Evolutionary conservation across 768 basidiomycete genomes (phyloP).

Genomic region (Gyrodon lividus): DNA sequence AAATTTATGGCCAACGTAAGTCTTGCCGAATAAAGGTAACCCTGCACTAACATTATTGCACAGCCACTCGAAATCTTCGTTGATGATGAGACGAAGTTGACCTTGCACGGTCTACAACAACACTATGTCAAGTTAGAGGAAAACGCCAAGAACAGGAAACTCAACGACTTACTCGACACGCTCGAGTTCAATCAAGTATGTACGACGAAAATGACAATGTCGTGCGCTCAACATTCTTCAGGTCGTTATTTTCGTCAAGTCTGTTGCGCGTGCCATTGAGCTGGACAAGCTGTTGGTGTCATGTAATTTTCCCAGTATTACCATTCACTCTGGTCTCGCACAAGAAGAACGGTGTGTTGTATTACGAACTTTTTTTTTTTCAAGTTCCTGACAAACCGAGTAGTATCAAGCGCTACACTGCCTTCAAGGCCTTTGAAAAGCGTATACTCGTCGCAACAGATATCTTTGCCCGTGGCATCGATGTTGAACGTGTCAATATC

Average conservation of each 20-base stretch:
- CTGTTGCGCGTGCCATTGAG: conserved; percentile 94
- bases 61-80: conserved; percentile 99
- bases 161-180: conserved; percentile 93
- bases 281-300: conserved; percentile 93
- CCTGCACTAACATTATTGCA: background rate
- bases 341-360: conserved; percentile 90
- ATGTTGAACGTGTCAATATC: conserved; percentile 99
- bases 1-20: conserved; percentile 99
- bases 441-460: conserved; percentile 98
- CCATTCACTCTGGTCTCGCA: conserved; percentile 90
- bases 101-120: conserved; percentile 96
- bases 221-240: conserved; percentile 30
- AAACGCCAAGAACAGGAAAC: conserved; percentile 91
- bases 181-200: conserved; percentile 97
- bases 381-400: conserved; percentile 5
- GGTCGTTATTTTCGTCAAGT: conserved; percentile 99
- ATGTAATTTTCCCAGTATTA: conserved; percentile 98
- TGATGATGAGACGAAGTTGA: conserved; percentile 98
- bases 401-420: conserved; percentile 92
- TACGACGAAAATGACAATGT: background rate
- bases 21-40: conserved; percentile 8
- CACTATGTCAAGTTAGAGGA: conserved; percentile 98
- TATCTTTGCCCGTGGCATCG: conserved; percentile 98
- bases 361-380: background rate
- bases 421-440: conserved; percentile 99